Evolutionary conservation across 805 yeast genomes (phyloP), one percentile per base, ranked within the genome.

Genomic region (Candida berthetii): DNA sequence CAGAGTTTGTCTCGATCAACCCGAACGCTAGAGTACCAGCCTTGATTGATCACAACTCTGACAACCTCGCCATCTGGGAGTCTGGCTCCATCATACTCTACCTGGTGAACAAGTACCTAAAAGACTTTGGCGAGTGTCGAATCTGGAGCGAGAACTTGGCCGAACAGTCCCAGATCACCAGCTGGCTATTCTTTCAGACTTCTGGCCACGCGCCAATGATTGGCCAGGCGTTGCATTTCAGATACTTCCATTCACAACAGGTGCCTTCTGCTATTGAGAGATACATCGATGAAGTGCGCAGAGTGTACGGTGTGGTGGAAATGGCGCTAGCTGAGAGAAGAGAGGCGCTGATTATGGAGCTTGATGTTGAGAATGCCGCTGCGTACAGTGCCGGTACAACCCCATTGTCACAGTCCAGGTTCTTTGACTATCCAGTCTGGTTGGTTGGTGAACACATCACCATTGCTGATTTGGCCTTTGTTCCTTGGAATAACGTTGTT

Each of bases 141-240:
- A 73, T 88, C 41, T 91, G 95, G 88, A 80, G 95, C 3, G 81
- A 78, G 40, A 83, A 82, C 55, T 59, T 83, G 40, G 70, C 77
- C 13, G 96, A 87, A 48, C 96, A 88, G 65, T 73, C 90, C 3
- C 91, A 84, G 59, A 87, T 90, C 43, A 74, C 79, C 45, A 78
- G 89, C 7, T 90, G 97, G 96, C 70, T 91, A 31, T 90, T 87
- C 57, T 90, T 90, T 70, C 98, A 90, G 65, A 88, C 96, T 3
- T 84, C 95, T 4, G 97, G 98, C 7, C 97, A 89, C 60, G 96
- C 97, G 0, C 96, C 97, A n/a, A 90, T 90, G 96, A 85, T 90
- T 53, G 97, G 97, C 16, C 97, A 90, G 64, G 96, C 97, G 8
- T 72, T 91, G 52, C 97, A 91, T 66, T 91, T 90, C 68, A 74